Evolutionary conservation across 179 eudicot species (phyloP), one percentile per base, ranked within the genome.

Genomic region (Gypsophila paniculata): DNA sequence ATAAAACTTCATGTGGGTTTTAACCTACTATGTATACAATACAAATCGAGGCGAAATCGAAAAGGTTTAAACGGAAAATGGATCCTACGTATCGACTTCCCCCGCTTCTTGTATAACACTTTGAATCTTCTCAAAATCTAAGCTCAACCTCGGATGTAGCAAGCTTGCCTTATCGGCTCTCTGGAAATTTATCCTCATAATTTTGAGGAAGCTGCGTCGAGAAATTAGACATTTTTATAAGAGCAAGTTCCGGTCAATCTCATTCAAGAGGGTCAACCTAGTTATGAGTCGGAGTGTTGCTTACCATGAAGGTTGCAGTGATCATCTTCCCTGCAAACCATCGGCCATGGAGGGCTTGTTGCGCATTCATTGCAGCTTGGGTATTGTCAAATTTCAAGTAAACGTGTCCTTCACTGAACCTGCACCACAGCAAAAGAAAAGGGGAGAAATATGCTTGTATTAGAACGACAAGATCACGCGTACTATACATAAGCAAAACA

Each of bases 291-390:
- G 1, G 34, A 29, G 46, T 42, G 46, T 34, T 5, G 78, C 38
- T 75, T 75, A 90, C 97, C 90, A 91, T 80, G 77, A 81, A 91
- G 54, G 86, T 83, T 12, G 97, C 96, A 38, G 88, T 85, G 72
- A 91, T 90, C 96, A 90, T 86, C 87, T 90, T 91, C 44, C 96
- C 96, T 34, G 97, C 96, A 85, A 90, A 91, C 93, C 96, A 91
- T 80, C 97, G 80, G 53, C 93, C 91, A 75, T 91, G 91, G 23
- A 91, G 88, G 11, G 91, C 86, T 38, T 82, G 86, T 69, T 90
- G 97, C 13, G 93, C 96, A 49, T 76, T 72, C 46, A 82, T 74
- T 58, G 97, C 91, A 71, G 91, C 73, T 79, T 83, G 77, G 34
- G 86, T 81, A 57, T 76, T 77, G 38, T 83, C 91, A 73, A 91